Conservation (phyloP, 257 asterid genomes). For the Fraxinus anomala region DNA sequence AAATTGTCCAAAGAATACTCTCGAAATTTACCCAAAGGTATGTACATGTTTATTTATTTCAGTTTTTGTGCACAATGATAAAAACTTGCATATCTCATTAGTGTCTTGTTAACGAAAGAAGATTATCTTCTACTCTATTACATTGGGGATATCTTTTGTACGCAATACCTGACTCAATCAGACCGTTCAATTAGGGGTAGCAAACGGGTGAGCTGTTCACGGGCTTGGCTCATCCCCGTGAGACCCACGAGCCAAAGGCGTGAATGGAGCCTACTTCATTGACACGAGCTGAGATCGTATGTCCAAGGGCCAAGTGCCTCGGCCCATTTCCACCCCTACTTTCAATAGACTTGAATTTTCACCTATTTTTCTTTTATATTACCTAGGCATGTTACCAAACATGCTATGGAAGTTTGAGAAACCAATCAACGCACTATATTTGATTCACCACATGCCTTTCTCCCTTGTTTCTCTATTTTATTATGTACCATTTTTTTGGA, state of each 20-base stretch:
- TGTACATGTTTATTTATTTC: neutral
- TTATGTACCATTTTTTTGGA: no score
- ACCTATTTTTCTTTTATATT: neutral
- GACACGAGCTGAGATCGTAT: no score
- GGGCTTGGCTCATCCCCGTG: no score
- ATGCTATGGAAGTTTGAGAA: neutral
- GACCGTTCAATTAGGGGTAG: no score
- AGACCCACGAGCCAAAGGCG: no score
- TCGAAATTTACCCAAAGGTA: slow-evolving; percentile 92
- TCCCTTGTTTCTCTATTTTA: neutral
- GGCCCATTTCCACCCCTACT: neutral
- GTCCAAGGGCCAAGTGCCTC: no score
- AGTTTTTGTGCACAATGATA: neutral
- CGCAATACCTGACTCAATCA: neutral
- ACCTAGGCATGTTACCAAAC: neutral
- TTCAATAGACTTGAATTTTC: neutral
- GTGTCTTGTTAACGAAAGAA: neutral
- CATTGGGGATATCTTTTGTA: neutral
- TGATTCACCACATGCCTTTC: neutral
- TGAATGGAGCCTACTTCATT: no score
- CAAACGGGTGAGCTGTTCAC: no score
- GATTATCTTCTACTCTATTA: neutral
- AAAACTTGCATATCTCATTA: neutral
- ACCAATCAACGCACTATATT: neutral
- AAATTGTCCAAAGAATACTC: slow-evolving; percentile 77